phyloP scores from a whole-genome alignment of 2,329 filamentous ascomycete genomes.

The Epichloe uncinata region DNA sequence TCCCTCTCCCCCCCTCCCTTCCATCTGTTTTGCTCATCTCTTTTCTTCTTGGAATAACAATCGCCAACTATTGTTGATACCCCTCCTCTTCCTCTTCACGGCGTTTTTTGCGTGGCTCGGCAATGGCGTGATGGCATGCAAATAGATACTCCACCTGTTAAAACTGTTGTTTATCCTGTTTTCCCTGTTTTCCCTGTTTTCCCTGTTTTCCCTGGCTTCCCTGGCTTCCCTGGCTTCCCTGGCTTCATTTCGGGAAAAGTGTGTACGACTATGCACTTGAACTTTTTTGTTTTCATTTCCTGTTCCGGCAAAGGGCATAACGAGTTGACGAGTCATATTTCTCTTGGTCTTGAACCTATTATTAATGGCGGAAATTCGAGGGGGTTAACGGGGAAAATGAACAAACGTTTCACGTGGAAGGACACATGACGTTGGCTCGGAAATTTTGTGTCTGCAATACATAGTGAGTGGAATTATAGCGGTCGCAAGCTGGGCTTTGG shows the following conservation, averaged over 20 bases:
- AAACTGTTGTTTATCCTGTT: neutral
- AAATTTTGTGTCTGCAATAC: neutral
- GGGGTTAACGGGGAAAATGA: neutral
- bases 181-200: too few species aligned
- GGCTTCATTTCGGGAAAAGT: neutral
- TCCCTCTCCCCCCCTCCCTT: too few species aligned
- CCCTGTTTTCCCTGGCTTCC: neutral
- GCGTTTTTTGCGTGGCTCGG: neutral
- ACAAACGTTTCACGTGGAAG: neutral
- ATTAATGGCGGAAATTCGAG: neutral
- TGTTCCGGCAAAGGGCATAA: neutral
- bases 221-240: neutral
- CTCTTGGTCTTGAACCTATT: neutral
- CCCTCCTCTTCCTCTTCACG: neutral
- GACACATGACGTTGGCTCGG: neutral
- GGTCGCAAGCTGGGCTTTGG: neutral
- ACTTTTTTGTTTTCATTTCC: neutral
- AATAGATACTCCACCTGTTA: conserved; percentile 3
- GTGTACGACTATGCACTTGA: conserved; percentile 1
- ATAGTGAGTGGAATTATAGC: neutral
- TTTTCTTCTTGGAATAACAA: neutral
- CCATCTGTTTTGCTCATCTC: neutral
- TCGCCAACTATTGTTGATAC: neutral
- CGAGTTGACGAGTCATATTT: conserved; percentile 4
- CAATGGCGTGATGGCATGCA: neutral